Evolutionary conservation across 352 stramenopile genomes (phyloP), one percentile per base, ranked within the genome.

Genomic region (Pythium volutum): DNA sequence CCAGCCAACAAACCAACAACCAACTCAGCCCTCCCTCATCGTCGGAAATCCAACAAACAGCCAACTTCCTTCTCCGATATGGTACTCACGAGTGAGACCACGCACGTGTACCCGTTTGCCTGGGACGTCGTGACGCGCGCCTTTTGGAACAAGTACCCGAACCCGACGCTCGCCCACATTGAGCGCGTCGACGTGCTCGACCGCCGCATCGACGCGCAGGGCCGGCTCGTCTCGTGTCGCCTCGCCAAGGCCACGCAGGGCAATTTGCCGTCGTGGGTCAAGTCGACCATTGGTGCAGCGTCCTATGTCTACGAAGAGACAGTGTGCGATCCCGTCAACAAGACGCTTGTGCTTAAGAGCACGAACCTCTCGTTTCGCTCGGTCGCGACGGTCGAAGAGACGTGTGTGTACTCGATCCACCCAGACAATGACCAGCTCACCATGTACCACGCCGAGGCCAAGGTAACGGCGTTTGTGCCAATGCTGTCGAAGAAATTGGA

Each of bases 131-230:
- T 95, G 43, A 89, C 83, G 38, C 83, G 83, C 61, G 85, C 85
- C 39, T 93, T 93, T 71, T 95, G 83, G 83, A 93, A 95, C 79
- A 95, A 95, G 66, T 95, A 95, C 69, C 85, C 85, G 56, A 91
- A 95, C 65, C 70, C 82, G 60, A 74, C 68, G 55, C 81, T 95
- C 14, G 65, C 79, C 25, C 85, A 93, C 55, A 80, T 95, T 23
- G 85, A 95, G 71, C 83, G 85, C 55, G 76, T 93, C 55, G 85
- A 95, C 64, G 81, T 95, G 27, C 60, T 95, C 58, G 84, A 90
- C 60, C 83, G 85, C 29, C 66, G 62, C 38, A 72, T 95, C 45
- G 85, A 95, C 64, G 64, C 48, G 12, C 68, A 91, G 10, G 85
- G 85, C 18, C 69, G 83, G 4, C 72, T 95, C 55, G 67, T 84